A percentile compares a stretch with the other conserved stretches of the same genome.
Conservation (phyloP, 1,284 basidiomycete species). For the Leccinum laetum region DNA sequence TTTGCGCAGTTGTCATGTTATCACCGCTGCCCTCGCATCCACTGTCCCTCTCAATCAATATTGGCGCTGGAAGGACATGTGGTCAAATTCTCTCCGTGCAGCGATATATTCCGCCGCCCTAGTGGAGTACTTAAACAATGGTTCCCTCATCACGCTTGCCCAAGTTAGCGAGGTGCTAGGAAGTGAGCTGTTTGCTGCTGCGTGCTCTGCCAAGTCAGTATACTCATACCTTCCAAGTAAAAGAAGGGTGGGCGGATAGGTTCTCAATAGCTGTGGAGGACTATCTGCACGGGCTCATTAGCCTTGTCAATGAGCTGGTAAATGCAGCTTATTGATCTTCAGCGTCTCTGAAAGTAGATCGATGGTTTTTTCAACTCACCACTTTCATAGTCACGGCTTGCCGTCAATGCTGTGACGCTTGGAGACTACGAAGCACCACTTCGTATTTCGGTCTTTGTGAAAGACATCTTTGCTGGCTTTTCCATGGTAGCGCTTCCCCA, state of each 20-base stretch:
- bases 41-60: constrained; percentile 71
- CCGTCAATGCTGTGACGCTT: constrained; percentile 81
- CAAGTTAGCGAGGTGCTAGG: constrained; percentile 57
- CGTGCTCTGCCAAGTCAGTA: constrained; percentile 2
- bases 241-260: constrained; percentile 68
- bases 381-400: constrained; percentile 65
- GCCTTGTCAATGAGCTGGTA: constrained; percentile 81
- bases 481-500: constrained; percentile 56
- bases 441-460: constrained; percentile 78
- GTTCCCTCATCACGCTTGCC: constrained; percentile 59
- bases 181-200: constrained; percentile 46
- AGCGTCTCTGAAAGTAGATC: background rate
- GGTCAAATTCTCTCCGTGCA: constrained; percentile 63
- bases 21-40: constrained; percentile 48
- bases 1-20: constrained; percentile 53
- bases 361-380: constrained; percentile 7
- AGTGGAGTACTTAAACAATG: constrained; percentile 61
- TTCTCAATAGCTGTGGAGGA: constrained; percentile 74
- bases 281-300: constrained; percentile 84
- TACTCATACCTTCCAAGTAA: constrained; percentile 45
- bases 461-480: constrained; percentile 81
- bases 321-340: constrained; percentile 22
- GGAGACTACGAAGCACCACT: constrained; percentile 82
- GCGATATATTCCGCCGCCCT: constrained; percentile 69
- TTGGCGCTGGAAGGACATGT: constrained; percentile 84